Conservation (phyloP, 2,329 filamentous ascomycete genomes). For the Claviceps citrina region DNA sequence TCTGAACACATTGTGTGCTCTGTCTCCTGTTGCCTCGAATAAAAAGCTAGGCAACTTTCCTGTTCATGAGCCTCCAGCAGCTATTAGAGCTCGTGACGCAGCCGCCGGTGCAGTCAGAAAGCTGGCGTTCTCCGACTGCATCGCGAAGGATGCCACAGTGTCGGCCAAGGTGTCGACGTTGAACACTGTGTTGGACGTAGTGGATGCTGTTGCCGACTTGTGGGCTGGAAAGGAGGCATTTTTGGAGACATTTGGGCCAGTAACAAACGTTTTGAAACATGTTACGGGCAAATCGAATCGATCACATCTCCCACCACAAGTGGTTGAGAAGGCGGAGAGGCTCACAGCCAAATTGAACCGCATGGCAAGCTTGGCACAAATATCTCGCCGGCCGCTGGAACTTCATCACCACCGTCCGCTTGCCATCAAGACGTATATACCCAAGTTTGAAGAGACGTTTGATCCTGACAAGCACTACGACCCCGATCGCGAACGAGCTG, state of each 20-base stretch:
- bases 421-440: conserved; percentile 73
- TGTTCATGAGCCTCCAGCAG: conserved; percentile 37
- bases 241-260: conserved; percentile 60
- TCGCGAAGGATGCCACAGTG: conserved; percentile 21
- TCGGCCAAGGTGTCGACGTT: conserved; percentile 44
- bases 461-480: conserved; percentile 97
- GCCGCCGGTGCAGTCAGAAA: conserved; percentile 29
- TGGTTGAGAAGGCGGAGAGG: conserved; percentile 27
- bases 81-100: conserved; percentile 34
- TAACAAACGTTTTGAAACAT: conserved; percentile 41
- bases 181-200: conserved; percentile 45
- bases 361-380: conserved; percentile 44
- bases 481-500: conserved; percentile 76
- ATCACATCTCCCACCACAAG: conserved; percentile 30
- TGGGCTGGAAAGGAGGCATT: conserved; percentile 66
- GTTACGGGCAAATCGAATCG: conserved; percentile 39
- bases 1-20: conserved; percentile 53
- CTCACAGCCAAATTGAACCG: conserved; percentile 31
- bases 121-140: conserved; percentile 45
- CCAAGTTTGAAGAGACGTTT: conserved; percentile 92
- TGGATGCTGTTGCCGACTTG: conserved; percentile 52
- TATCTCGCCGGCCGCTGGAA: conserved; percentile 61
- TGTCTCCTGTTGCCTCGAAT: conserved; percentile 41
- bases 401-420: conserved; percentile 81
- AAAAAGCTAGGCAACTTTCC: conserved; percentile 42